These are phyloP conservation scores for Elongisporangium anandrum DNA, from an alignment of 352 stramenopile genomes.

Conservation along the genomic window DNA sequence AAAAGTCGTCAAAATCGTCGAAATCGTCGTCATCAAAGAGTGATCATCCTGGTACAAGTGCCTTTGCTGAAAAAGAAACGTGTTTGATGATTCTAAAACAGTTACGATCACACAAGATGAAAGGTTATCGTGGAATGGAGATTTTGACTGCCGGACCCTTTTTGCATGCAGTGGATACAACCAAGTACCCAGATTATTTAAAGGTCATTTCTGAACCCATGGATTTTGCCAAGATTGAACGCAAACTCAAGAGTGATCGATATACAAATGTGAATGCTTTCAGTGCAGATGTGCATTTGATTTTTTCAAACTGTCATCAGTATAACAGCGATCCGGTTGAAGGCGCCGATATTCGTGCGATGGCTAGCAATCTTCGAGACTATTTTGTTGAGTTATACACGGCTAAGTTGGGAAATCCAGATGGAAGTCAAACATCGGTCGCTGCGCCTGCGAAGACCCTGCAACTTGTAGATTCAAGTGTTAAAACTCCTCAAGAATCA, in stretches of 20 bases:
- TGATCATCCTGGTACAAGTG: slow-evolving; percentile 2
- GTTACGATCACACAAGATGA: slow-evolving; percentile 82
- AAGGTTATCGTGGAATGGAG: slow-evolving; percentile 74
- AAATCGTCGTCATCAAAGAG: slow-evolving; percentile 37
- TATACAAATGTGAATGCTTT: slow-evolving; percentile 79
- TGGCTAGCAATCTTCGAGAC: slow-evolving; percentile 75
- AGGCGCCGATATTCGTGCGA: slow-evolving; percentile 82
- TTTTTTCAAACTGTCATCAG: slow-evolving; percentile 88
- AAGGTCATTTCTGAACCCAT: slow-evolving; percentile 78
- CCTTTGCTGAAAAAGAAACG: slow-evolving; percentile 56
- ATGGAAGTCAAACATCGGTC: slow-evolving; percentile 15
- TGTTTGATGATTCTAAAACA: slow-evolving; percentile 70
- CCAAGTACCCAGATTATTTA: slow-evolving; percentile 82
- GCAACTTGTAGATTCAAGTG: too few relatives aligned
- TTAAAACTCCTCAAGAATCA: too few relatives aligned
- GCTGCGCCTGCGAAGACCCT: slow-evolving; percentile 3
- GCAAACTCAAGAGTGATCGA: slow-evolving; percentile 80
- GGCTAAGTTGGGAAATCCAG: slow-evolving; percentile 41
- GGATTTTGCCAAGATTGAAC: slow-evolving; percentile 87
- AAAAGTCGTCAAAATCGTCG: slow-evolving; percentile 17
- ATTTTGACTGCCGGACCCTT: slow-evolving; percentile 79
- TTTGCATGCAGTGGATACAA: slow-evolving; percentile 80
- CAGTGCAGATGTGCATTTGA: slow-evolving; percentile 80
- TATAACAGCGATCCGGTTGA: slow-evolving; percentile 87
- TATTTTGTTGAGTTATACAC: slow-evolving; percentile 81